Evolutionary conservation across 2,329 filamentous ascomycete species (phyloP), one percentile per base, ranked within the genome.

Genomic region (Macrophomina pseudophaseolina): DNA sequence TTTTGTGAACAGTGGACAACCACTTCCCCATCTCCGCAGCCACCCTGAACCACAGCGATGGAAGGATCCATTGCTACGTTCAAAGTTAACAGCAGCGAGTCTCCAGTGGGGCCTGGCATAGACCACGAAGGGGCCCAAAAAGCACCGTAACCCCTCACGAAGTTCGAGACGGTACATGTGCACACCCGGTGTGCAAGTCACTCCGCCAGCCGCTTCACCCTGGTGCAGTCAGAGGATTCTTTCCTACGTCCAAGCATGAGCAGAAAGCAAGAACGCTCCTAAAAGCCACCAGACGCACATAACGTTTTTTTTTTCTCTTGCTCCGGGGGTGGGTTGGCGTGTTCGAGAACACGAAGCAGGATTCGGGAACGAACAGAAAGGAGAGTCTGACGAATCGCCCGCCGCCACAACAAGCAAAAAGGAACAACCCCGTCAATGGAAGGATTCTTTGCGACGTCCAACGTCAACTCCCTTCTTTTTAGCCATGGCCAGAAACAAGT

Each of bases 51-150:
- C 40, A 48, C 5, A 32, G 1, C 40, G 38, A 16, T 58, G 38
- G 54, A 44, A 42, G 38, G 54, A 58, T 58, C 28, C 28, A 8
- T 58, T 58, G 18, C 54, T 58, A 58, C 54, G 54, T 58, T 32
- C 18, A 14, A 58, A 16, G 38, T 58, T 58, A 38, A 14, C 5
- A 9, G 11, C 42, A 14, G 8, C 42, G 16, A 44, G 28, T 35
- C 35, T 12, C 33, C 32, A 30, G 9, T 38, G 6, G 33, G 16
- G 14, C 35, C 11, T 42, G 35, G 53, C 18, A 16, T 14, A n/a
- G 18, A 12, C 51, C 18, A 58, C 18, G 6, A 14, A 42, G 33
- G 23, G 53, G 28, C 12, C 18, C 33, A 11, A 42, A 35, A 42
- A 42, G 53, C 6, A 58, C n/a, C n/a, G 28, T 8, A 8, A 3